Base-by-base conservation (phyloP, 305 asterid species). In the Stenogyne calaminthoides region DNA sequence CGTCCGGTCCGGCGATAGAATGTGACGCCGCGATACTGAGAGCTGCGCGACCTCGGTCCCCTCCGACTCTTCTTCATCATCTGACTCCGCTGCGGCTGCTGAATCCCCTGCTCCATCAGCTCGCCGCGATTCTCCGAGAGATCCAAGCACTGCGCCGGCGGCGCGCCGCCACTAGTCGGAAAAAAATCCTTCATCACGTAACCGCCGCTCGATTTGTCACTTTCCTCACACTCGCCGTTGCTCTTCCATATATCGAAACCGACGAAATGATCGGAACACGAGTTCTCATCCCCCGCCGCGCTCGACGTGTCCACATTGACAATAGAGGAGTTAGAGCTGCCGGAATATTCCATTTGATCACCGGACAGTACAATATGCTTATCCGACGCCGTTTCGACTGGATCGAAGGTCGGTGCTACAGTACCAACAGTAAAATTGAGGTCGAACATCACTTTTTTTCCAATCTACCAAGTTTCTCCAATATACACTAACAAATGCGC, bases 21-120 rank as follows among this genome's bases (percentile, higher is more conserved):
- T 0, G 98, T 93, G 78, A 93, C 98, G 27, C 98, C 98, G 20
- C 97, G 97, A 75, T 93, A 93, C 87, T 93, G 97, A 54, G 98
- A 93, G 77, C 98, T 91, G 74, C 95, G 87, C 9, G 98, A 91
- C 92, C 92, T 83, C 73, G 98, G 98, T 58, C 98, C 98, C 79
- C 98, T 88, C 75, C 98, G 76, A 65, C 95, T 93, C 84, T 88
- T 93, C 90, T 89, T 91, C 80, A 79, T 73, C 69, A 76, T 81
- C 80, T 77, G 89, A 56, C 71, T 77, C 85, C 69, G 85, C 86
- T 76, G 81, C 18, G 69, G 85, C 59, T 34, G 83, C 77, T 69
- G 90, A 32, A 81, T 75, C 78, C 78, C 71, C 76, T 77, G 86
- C 77, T 82, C 87, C 78, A 74, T 66, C 37, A 78, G 25, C 75